Conservation (phyloP, 768 basidiomycete genomes). For the Chalciporus pseudorubinellus region DNA sequence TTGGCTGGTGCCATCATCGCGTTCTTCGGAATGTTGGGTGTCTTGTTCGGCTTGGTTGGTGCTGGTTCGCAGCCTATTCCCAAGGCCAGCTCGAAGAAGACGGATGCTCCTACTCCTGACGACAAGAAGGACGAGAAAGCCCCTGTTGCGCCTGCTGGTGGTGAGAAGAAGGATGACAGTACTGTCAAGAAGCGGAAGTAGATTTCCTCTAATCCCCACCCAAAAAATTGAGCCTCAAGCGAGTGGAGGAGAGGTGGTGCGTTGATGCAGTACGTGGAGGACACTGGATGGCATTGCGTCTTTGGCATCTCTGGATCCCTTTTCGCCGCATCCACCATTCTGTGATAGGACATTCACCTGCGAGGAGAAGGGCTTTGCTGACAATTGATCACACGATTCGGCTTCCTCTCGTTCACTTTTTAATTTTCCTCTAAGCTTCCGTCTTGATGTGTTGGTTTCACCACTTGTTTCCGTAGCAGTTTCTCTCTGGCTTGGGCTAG, state of each 20-base stretch:
- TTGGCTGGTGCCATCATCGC: conserved; percentile 73
- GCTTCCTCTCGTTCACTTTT: not conserved
- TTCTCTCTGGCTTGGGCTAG: conserved; percentile 5
- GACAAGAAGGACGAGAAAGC: conserved; percentile 65
- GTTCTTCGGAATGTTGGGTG: conserved; percentile 81
- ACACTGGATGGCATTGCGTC: conserved; percentile 6
- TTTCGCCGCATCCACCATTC: conserved; percentile 4
- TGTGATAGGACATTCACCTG: conserved; percentile 9
- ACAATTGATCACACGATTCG: conserved; percentile 4
- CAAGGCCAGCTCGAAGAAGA: conserved; percentile 73
- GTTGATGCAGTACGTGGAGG: conserved; percentile 12
- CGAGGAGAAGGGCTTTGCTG: conserved; percentile 5
- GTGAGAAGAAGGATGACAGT: conserved; percentile 69
- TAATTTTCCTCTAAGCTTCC: conserved; percentile 4
- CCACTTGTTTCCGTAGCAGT: conserved; percentile 20
- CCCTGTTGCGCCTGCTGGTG: conserved; percentile 71
- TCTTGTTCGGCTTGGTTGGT: conserved; percentile 76
- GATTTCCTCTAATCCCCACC: conserved; percentile 6
- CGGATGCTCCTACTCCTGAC: conserved; percentile 60
- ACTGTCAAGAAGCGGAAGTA: conserved; percentile 75
- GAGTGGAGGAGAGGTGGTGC: not conserved
- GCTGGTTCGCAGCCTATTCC: conserved; percentile 65
- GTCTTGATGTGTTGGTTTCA: conserved; percentile 6
- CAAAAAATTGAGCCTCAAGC: conserved; percentile 11
- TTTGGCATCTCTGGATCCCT: not conserved